A percentile compares a stretch with the other conserved stretches of the same genome.
Conservation (phyloP, 176 grass and related monocot species). For the Bolboschoenus planiculmis region DNA sequence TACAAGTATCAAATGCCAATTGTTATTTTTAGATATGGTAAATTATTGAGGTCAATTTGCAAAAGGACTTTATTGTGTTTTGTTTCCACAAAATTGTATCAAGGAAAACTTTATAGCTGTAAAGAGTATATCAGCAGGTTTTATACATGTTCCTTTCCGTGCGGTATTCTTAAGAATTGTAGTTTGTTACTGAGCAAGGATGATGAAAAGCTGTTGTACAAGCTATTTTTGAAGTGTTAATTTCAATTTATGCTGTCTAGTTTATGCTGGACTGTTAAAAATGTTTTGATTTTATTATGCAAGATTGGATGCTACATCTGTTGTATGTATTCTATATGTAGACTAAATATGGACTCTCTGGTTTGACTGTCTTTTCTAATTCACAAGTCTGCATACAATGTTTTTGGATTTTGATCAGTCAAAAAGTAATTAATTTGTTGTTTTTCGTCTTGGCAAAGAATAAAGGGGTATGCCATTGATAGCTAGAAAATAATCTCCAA, state of each 20-base stretch:
- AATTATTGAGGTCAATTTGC: slow-evolving; percentile 1
- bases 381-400: not conserved
- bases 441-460: not conserved
- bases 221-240: not conserved
- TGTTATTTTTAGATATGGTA: not conserved
- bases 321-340: slow-evolving; percentile 1
- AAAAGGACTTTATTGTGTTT: not conserved
- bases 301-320: not conserved
- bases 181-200: not conserved
- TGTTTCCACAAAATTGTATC: slow-evolving; percentile 2
- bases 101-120: not conserved
- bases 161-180: not conserved
- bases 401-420: not conserved
- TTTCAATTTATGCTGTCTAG: not conserved
- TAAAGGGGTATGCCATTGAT: not conserved
- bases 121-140: not conserved
- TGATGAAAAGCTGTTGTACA: not conserved
- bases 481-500: not conserved
- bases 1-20: not conserved
- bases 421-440: not conserved
- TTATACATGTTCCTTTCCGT: not conserved
- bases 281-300: not conserved
- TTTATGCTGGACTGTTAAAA: not conserved
- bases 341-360: not conserved
- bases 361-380: not conserved